Conservation (phyloP, 139 green algal genomes). For the Chlorella vulgaris region DNA sequence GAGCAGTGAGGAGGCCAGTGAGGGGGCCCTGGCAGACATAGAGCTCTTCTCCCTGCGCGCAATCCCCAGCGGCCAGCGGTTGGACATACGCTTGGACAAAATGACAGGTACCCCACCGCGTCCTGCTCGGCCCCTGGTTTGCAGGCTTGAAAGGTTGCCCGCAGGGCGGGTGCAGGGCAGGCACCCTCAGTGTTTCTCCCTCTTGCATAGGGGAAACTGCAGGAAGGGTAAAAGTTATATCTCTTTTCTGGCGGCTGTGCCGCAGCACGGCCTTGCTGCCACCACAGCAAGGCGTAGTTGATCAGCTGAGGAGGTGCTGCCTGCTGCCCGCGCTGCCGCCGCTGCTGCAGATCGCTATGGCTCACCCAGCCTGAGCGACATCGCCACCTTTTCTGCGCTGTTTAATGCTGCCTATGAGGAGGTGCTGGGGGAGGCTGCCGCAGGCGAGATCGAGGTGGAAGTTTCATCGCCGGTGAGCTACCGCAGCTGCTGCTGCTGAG, state of each 20-base stretch:
- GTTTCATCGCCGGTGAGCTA: slow-evolving; percentile 63
- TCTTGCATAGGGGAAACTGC: neutral
- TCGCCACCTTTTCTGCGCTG: slow-evolving; percentile 55
- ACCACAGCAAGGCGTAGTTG: too few species aligned
- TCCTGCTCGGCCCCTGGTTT: too few species aligned
- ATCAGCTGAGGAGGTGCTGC: neutral
- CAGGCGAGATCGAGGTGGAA: slow-evolving; percentile 68
- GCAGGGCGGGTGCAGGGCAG: too few species aligned
- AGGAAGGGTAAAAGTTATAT: too few species aligned
- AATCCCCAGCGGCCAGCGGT: slow-evolving; percentile 13
- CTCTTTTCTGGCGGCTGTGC: neutral
- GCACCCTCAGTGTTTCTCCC: neutral
- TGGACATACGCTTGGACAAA: slow-evolving; percentile 75
- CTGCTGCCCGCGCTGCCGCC: neutral
- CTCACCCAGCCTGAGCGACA: slow-evolving; percentile 68
- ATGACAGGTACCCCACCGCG: slow-evolving; percentile 22
- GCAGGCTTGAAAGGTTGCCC: too few species aligned
- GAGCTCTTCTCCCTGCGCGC: slow-evolving; percentile 45
- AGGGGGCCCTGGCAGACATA: slow-evolving; percentile 29
- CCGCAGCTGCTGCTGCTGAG: neutral
- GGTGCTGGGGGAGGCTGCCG: slow-evolving; percentile 23
- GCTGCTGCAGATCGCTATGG: slow-evolving; percentile 58
- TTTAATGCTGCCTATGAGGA: slow-evolving; percentile 23
- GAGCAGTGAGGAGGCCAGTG: neutral
- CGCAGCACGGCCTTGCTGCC: neutral